These are phyloP conservation scores for Sporothrix sp. DNA, from an alignment of 2,329 filamentous ascomycete species.

Conservation along the genomic window DNA sequence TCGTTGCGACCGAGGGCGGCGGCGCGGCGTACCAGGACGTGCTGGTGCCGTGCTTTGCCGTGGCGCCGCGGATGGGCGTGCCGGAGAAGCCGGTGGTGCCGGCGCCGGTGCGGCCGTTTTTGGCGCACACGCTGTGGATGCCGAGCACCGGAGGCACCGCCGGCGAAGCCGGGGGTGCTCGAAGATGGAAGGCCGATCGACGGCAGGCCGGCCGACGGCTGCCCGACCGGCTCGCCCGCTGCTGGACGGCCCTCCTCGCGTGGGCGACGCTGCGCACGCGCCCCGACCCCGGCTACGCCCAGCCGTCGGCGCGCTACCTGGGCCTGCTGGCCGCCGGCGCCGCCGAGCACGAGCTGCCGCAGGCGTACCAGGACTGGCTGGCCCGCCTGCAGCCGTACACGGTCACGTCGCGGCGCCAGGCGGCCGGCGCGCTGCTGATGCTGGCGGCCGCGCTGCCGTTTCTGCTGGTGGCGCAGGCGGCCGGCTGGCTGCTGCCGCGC, in stretches of 20 bases:
- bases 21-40: slow-evolving; percentile 79
- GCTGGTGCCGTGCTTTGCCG: slow-evolving; percentile 63
- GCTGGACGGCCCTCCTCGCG: slow-evolving; percentile 29
- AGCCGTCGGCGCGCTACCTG: slow-evolving; percentile 76
- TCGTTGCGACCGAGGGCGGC: slow-evolving; percentile 85
- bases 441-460: slow-evolving; percentile 43
- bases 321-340: slow-evolving; percentile 72
- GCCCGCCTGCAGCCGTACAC: slow-evolving; percentile 59
- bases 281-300: slow-evolving; percentile 61
- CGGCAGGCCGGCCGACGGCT: slow-evolving; percentile 21
- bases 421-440: slow-evolving; percentile 53
- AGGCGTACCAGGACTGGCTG: slow-evolving; percentile 68
- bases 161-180: too few species aligned
- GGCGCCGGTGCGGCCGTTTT: slow-evolving; percentile 52
- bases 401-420: slow-evolving; percentile 57
- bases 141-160: too few species aligned
- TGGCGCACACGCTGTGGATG: slow-evolving; percentile 76
- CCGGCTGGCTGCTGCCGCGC: slow-evolving; percentile 25
- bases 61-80: slow-evolving; percentile 48
- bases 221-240: slow-evolving; percentile 30
- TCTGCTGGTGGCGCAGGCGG: slow-evolving; percentile 32
- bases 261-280: slow-evolving; percentile 40
- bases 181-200: slow-evolving; percentile 17
- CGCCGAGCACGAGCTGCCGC: slow-evolving; percentile 66
- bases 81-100: slow-evolving; percentile 54